phyloP scores from a whole-genome alignment of 2,329 filamentous ascomycete species.

The Colletotrichum musae region DNA sequence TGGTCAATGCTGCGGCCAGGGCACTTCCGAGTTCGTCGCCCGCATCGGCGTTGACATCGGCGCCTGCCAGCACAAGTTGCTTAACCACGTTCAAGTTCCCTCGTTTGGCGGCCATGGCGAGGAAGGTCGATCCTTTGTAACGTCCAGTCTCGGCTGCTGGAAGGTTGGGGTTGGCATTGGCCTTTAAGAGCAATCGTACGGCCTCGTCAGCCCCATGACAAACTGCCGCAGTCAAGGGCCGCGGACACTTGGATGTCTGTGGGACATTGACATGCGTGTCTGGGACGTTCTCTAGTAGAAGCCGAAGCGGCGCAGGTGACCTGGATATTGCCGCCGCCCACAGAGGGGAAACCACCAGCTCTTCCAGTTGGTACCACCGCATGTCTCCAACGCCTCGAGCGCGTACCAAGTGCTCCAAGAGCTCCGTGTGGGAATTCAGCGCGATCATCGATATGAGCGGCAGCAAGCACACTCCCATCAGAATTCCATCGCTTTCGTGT shows the following conservation, averaged over 20 bases:
- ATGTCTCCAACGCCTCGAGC: background rate
- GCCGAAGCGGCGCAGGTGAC: background rate
- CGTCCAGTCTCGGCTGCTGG: background rate
- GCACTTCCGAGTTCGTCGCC: background rate
- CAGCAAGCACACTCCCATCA: background rate
- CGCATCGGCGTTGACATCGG: background rate
- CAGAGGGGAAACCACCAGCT: background rate
- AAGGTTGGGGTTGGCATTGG: background rate
- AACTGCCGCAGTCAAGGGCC: background rate
- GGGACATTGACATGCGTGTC: background rate
- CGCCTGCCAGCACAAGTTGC: background rate
- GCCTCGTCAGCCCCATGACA: background rate
- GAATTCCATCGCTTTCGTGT: too few relatives aligned
- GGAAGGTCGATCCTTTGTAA: background rate
- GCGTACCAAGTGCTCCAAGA: background rate
- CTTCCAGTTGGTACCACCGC: background rate
- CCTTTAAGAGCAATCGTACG: background rate
- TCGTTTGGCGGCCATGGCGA: background rate
- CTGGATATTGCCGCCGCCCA: background rate
- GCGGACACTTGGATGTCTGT: background rate
- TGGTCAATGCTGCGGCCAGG: background rate
- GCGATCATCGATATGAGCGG: background rate
- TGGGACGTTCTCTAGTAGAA: background rate
- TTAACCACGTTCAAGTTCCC: background rate
- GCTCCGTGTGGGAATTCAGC: background rate